A percentile compares a stretch with the other conserved stretches of the same genome.
These are phyloP conservation scores for Arabidopsis hybrid DNA, from an alignment of 441 rosid genomes.

Conservation along the genomic window DNA sequence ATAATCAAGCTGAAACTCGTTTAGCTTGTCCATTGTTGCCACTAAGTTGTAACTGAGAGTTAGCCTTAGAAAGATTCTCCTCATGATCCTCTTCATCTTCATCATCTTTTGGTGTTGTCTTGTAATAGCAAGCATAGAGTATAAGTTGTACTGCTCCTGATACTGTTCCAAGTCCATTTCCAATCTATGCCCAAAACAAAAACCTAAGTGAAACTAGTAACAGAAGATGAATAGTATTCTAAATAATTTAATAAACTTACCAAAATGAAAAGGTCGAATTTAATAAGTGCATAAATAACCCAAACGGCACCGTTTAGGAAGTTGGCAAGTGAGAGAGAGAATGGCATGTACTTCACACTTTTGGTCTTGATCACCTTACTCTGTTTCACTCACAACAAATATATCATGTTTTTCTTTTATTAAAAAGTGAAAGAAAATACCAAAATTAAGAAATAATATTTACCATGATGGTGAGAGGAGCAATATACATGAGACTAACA, in stretches of 20 bases:
- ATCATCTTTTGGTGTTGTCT: slow-evolving; percentile 57
- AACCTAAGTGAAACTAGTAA: not conserved
- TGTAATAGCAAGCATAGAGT: slow-evolving; percentile 57
- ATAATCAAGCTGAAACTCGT: slow-evolving; percentile 37
- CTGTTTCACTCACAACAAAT: slow-evolving; percentile 50
- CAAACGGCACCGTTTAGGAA: slow-evolving; percentile 76
- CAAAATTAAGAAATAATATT: slow-evolving; percentile 31
- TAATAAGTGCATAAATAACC: slow-evolving; percentile 79
- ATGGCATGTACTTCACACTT: slow-evolving; percentile 97
- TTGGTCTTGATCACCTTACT: slow-evolving; percentile 78
- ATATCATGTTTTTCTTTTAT: not conserved
- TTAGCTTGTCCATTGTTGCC: slow-evolving; percentile 25
- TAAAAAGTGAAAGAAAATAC: not conserved
- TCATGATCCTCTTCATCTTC: slow-evolving; percentile 1
- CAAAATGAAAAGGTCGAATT: slow-evolving; percentile 70
- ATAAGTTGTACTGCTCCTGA: slow-evolving; percentile 63
- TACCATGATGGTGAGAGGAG: slow-evolving; percentile 79
- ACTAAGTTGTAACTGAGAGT: slow-evolving; percentile 53
- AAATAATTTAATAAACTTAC: slow-evolving; percentile 46
- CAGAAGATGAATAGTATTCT: not conserved
- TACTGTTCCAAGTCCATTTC: slow-evolving; percentile 60
- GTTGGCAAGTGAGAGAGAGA: slow-evolving; percentile 70
- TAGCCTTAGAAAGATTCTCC: slow-evolving; percentile 12
- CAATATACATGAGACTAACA: slow-evolving; percentile 66
- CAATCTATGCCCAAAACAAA: slow-evolving; percentile 42